Evolutionary conservation across 768 basidiomycete species (phyloP).

Genomic region (Cystofilobasidium capitatum): DNA sequence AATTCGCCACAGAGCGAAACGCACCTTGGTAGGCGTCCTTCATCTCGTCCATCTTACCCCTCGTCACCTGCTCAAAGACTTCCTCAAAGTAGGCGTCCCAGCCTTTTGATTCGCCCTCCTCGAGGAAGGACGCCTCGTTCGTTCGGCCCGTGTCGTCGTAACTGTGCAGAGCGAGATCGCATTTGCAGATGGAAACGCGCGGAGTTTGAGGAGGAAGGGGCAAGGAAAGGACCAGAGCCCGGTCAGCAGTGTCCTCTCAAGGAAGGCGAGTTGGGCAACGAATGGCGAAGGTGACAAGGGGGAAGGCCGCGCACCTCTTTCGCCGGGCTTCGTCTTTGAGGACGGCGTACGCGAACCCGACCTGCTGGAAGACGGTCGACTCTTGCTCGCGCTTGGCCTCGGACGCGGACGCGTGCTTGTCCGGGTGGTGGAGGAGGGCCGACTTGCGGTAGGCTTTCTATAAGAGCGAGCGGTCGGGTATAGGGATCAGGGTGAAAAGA

Average conservation of each 20-base stretch:
- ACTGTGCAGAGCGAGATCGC: background rate
- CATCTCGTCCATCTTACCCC: conserved; percentile 79
- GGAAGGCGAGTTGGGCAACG: background rate
- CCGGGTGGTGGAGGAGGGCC: conserved; percentile 47
- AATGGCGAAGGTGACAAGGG: background rate
- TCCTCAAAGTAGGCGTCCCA: conserved; percentile 95
- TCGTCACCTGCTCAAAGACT: conserved; percentile 76
- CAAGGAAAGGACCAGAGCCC: background rate
- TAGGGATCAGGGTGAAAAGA: background rate
- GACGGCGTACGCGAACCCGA: conserved; percentile 88
- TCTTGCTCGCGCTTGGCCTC: conserved; percentile 57
- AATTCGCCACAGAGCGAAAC: conserved; percentile 15
- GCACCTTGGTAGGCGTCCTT: conserved; percentile 88
- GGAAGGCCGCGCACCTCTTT: conserved; percentile 40
- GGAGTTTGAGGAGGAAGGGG: background rate
- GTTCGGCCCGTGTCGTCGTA: conserved; percentile 84
- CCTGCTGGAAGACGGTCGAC: conserved; percentile 69
- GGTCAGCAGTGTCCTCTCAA: background rate
- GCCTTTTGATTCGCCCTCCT: conserved; percentile 59
- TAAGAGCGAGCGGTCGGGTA: background rate
- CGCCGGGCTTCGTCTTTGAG: conserved; percentile 67
- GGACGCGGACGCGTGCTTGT: conserved; percentile 63
- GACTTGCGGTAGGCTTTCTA: conserved; percentile 32
- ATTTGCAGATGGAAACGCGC: conserved; percentile 1
- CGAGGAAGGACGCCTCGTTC: conserved; percentile 58